Conservation (phyloP, 306 rosid species). For the Prunus salicina region DNA sequence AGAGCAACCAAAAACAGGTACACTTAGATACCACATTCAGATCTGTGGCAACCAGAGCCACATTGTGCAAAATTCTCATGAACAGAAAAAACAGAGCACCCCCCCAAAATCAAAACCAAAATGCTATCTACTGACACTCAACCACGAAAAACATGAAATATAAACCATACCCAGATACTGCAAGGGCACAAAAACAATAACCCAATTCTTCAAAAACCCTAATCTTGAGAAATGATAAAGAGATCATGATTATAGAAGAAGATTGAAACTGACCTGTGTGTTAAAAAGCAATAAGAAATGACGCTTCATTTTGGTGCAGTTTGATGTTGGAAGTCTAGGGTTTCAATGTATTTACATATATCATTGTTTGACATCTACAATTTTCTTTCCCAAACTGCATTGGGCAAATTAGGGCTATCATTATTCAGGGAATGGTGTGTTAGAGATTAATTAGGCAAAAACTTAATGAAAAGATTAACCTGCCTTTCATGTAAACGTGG, state of each 20-base stretch:
- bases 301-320: not conserved
- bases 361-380: not conserved
- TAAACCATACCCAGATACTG: not conserved
- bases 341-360: not conserved
- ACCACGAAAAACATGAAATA: conserved; percentile 1
- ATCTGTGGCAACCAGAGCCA: not conserved
- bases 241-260: not conserved
- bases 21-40: not conserved
- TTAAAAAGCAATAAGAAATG: not conserved
- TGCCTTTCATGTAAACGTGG: conserved; percentile 7
- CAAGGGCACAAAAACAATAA: not conserved
- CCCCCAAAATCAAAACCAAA: not conserved
- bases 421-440: not conserved
- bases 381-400: conserved; percentile 1
- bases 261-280: conserved; percentile 5
- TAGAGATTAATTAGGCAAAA: not conserved
- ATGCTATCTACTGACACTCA: not conserved
- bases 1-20: not conserved
- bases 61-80: not conserved
- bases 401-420: not conserved
- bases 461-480: not conserved
- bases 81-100: not conserved
- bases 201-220: conserved; percentile 11
- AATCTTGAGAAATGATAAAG: not conserved
- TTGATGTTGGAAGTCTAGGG: not conserved